Evolutionary conservation across 2,329 filamentous ascomycete species (phyloP), one percentile per base, ranked within the genome.

Genomic region (Fusarium globosum): DNA sequence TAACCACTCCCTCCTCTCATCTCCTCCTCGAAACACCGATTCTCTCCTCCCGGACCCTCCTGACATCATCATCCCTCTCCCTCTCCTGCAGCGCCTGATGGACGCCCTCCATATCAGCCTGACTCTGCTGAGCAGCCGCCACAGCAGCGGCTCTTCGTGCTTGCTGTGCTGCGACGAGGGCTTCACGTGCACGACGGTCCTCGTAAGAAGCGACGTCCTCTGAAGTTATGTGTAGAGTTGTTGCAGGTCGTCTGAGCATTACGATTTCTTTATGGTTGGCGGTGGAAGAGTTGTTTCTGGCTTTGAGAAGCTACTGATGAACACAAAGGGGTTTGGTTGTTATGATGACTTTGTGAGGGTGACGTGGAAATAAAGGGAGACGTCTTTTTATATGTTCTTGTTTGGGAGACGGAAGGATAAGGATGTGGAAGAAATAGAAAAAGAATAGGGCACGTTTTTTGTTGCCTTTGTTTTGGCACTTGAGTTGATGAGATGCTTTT

Each of bases 191-290:
- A 69, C 90, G 88, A 35, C 87, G 86, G 80, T 92, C 90, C 78
- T 94, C 92, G 82, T 93, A 94, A 61, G 88, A 85, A 43, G 91
- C 90, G 43, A 94, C 86, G 80, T 94, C 92, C 78, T 93, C 90
- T 53, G 89, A 85, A 6, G 92, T 94, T 72, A 94, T 88, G 61
- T 87, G 85, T 71, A 94, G 89, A 20, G 88, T 88, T 52, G 92
- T 94, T 16, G 92, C 88, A 21, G 89, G 88, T 51, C 92, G 89
- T 76, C 91, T 90, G 75, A 93, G 89, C 90, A 93, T 91, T 13
- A 67, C 66, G 15, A 15, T 16, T 41, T 23, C 16, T 61, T 53
- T 26, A 18, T 61, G 38, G 55, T 64, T 16, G 38, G 33, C 33
- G 49, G 26, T 59, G 20, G 41, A 26, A 23, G 28, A 58, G 51